Evolutionary conservation across 148 eudicot species (phyloP).

Genomic region (Fallopia convolvulus): DNA sequence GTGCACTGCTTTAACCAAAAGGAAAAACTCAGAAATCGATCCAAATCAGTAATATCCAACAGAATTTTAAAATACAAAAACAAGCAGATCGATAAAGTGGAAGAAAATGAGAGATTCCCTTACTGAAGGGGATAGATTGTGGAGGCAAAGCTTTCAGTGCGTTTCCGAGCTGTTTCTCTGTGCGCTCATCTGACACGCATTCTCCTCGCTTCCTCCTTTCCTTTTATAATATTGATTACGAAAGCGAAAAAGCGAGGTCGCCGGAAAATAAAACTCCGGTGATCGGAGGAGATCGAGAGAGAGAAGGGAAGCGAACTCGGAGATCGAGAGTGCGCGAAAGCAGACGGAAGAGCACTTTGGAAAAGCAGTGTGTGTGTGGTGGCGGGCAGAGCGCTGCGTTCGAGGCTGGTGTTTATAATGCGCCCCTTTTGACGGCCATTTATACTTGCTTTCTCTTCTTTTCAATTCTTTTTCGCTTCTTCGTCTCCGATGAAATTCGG

Average conservation of each 20-base stretch:
- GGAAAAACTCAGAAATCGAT: not conserved
- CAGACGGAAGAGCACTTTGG: slow-evolving; percentile 26
- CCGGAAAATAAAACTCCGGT: slow-evolving; percentile 16
- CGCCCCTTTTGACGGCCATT: slow-evolving; percentile 21
- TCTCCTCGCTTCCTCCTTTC: slow-evolving; percentile 1
- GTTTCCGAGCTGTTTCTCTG: slow-evolving; percentile 24
- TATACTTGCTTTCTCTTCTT: slow-evolving; percentile 13
- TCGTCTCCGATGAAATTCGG: not conserved
- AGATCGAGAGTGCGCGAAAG: slow-evolving; percentile 18
- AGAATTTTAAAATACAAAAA: not conserved
- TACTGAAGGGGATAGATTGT: slow-evolving; percentile 12
- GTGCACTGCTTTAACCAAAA: not conserved
- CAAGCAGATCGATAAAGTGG: slow-evolving; percentile 19
- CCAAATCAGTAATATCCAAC: slow-evolving; percentile 4
- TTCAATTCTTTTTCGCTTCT: slow-evolving; percentile 9
- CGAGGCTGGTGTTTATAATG: slow-evolving; percentile 13
- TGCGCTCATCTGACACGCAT: slow-evolving; percentile 5
- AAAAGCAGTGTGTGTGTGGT: slow-evolving; percentile 13
- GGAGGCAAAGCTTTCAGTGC: slow-evolving; percentile 29
- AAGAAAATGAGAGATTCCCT: slow-evolving; percentile 19
- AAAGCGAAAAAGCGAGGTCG: not conserved
- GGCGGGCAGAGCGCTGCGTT: slow-evolving; percentile 12
- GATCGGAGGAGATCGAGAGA: slow-evolving; percentile 14
- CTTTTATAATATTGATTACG: not conserved
- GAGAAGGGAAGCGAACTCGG: slow-evolving; percentile 7